Percentiles rank a stretch among this genome's conserved stretches.
Conservation (phyloP, 2,329 filamentous ascomycete genomes). For the Conoideocrella luteorostrata region DNA sequence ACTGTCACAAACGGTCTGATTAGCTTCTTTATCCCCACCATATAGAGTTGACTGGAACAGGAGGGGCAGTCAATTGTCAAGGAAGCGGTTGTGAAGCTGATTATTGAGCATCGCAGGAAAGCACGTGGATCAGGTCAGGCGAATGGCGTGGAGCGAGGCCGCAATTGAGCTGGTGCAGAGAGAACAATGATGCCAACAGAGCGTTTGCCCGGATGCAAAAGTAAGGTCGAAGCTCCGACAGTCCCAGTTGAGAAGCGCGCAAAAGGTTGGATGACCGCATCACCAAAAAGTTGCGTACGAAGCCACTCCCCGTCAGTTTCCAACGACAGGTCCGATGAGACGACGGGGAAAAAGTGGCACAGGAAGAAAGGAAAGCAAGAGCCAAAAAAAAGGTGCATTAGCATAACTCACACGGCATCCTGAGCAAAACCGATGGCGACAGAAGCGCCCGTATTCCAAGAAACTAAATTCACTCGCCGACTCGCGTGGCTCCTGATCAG, state of each 20-base stretch:
- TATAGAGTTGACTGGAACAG: not conserved
- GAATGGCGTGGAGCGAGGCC: too few relatives aligned
- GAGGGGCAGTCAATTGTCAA: slow-evolving; percentile 4
- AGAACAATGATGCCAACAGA: too few relatives aligned
- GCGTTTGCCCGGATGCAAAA: too few relatives aligned
- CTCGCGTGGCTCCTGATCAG: slow-evolving; percentile 12
- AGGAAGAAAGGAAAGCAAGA: slow-evolving; percentile 6
- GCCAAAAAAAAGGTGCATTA: not conserved
- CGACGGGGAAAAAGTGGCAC: not conserved
- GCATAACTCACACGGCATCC: slow-evolving; percentile 33
- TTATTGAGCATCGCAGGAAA: not conserved
- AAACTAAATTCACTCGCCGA: slow-evolving; percentile 3
- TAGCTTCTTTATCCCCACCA: slow-evolving; percentile 1
- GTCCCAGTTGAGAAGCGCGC: too few relatives aligned
- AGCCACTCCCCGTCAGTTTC: too few relatives aligned
- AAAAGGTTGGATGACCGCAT: too few relatives aligned
- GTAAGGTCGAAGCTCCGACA: too few relatives aligned
- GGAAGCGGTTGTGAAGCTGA: not conserved
- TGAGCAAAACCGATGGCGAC: slow-evolving; percentile 20
- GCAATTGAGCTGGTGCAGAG: too few relatives aligned
- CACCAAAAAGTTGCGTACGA: too few relatives aligned
- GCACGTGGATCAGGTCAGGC: too few relatives aligned
- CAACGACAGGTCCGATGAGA: too few relatives aligned
- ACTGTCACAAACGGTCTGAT: slow-evolving; percentile 17
- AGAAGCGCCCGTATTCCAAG: slow-evolving; percentile 15